These are phyloP conservation scores for Diaporthe aspalathi DNA, from an alignment of 2,329 filamentous ascomycete genomes.

Conservation along the genomic window DNA sequence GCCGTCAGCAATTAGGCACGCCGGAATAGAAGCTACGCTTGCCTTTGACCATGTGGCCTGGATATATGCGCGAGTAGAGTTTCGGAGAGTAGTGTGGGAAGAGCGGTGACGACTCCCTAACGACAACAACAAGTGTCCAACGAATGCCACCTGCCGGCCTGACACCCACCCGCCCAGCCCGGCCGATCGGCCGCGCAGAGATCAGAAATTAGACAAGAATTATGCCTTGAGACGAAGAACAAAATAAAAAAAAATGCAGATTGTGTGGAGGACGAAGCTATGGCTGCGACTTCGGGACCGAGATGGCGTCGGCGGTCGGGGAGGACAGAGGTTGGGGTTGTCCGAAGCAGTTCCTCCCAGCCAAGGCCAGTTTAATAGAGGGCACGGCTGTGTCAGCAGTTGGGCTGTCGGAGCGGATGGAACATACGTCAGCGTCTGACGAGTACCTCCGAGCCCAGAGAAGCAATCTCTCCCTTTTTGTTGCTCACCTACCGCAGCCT, in stretches of 20 bases:
- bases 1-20: conserved; percentile 22
- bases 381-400: conserved; percentile 20
- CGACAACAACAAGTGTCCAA: not conserved
- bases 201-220: not conserved
- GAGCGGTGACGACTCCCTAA: not conserved
- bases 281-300: conserved; percentile 32
- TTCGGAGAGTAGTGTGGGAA: not conserved
- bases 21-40: not conserved
- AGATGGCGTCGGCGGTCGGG: conserved; percentile 31
- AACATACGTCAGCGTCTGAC: conserved; percentile 23
- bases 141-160: not conserved
- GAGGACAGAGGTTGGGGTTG: conserved; percentile 43
- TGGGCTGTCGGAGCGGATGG: not conserved
- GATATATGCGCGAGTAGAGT: not conserved
- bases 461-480: too few species aligned
- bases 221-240: not conserved
- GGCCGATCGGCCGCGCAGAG: not conserved
- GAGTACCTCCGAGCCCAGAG: conserved; percentile 5
- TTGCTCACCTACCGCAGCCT: not conserved
- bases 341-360: conserved; percentile 39
- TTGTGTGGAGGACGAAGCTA: not conserved
- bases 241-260: not conserved
- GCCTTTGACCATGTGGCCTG: conserved; percentile 1
- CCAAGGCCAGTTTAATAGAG: conserved; percentile 3
- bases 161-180: not conserved